Conservation (phyloP, 352 stramenopile genomes). For the Globisporangium perplexum region DNA sequence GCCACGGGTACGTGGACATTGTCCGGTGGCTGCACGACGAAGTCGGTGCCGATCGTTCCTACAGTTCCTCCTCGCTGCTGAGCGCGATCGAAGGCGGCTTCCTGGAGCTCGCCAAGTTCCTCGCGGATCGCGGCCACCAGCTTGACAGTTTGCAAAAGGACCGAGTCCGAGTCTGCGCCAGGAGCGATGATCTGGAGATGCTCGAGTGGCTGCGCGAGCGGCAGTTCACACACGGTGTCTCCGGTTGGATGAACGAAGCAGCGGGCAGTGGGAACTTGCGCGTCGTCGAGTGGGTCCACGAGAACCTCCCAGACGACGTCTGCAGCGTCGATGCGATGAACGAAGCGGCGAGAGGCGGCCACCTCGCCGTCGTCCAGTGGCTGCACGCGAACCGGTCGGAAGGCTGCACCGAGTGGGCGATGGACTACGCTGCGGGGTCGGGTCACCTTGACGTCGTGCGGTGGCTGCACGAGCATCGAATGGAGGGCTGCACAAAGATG, state of each 20-base stretch:
- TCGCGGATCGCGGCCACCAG: not conserved
- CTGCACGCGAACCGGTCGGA: slow-evolving; percentile 17
- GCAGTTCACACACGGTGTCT: not conserved
- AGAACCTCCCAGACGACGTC: not conserved
- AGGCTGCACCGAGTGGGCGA: not conserved
- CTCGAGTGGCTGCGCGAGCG: not conserved
- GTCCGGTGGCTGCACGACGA: slow-evolving; percentile 7
- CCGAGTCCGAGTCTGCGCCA: not conserved
- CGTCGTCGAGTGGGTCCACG: not conserved
- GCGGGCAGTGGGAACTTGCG: not conserved
- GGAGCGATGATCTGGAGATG: not conserved
- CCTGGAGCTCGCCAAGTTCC: not conserved
- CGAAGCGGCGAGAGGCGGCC: slow-evolving; percentile 4
- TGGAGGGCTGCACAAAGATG: no score
- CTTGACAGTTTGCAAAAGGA: not conserved
- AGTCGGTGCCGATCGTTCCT: no score
- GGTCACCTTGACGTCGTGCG: not conserved
- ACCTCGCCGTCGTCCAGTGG: slow-evolving; percentile 24
- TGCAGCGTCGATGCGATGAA: not conserved
- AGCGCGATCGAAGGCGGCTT: not conserved
- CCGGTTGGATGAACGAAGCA: not conserved
- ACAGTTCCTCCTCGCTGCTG: no score
- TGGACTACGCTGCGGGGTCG: not conserved
- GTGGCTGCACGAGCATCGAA: no score
- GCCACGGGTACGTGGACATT: slow-evolving; percentile 5